These are phyloP conservation scores for Trichoderma simmonsii DNA, from an alignment of 2,329 filamentous ascomycete genomes.

Conservation along the genomic window DNA sequence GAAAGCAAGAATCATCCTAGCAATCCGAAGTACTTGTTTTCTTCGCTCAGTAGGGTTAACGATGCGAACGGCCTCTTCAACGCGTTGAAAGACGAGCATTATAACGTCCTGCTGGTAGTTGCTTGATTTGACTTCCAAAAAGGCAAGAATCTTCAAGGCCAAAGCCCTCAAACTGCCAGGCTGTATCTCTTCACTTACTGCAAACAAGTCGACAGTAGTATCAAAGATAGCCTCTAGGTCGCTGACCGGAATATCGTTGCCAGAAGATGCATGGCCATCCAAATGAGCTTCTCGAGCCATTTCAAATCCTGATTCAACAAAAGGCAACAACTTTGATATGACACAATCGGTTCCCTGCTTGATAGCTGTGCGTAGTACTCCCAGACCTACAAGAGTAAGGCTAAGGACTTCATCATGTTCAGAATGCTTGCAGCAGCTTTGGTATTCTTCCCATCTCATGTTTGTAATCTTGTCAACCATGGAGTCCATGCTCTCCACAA, in stretches of 20 bases:
- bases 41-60: background rate
- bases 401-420: background rate
- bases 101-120: background rate
- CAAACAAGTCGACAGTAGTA: background rate
- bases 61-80: background rate
- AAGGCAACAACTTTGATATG: background rate
- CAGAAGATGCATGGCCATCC: background rate
- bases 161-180: background rate
- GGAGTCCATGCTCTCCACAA: background rate
- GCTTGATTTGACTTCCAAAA: background rate
- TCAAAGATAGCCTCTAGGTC: background rate
- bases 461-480: background rate
- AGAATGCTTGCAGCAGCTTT: background rate
- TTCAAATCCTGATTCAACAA: background rate
- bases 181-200: background rate
- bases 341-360: background rate
- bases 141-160: background rate
- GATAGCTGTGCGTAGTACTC: background rate
- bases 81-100: background rate
- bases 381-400: background rate
- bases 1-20: background rate
- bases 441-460: background rate
- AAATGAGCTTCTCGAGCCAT: background rate
- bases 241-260: background rate
- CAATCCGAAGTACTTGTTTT: background rate